Evolutionary conservation across 2,329 filamentous ascomycete genomes (phyloP).

Genomic region (Xylariaceae sp.): DNA sequence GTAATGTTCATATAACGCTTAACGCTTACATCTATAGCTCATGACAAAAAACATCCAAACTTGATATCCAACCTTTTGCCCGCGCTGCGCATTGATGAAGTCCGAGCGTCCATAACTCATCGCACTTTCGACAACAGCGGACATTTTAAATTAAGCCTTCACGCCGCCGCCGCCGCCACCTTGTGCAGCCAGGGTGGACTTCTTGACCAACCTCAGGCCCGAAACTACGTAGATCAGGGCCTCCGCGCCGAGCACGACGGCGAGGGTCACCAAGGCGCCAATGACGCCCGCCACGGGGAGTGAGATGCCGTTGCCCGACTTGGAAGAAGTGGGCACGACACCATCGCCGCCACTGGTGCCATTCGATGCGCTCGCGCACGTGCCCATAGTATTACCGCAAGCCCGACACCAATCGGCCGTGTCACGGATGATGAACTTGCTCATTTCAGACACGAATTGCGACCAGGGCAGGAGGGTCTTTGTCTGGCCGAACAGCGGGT

Average conservation of each 20-base stretch:
- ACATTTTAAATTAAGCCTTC: too few relatives aligned
- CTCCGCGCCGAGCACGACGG: constrained; percentile 64
- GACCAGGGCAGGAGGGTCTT: constrained; percentile 68
- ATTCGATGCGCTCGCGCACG: constrained; percentile 59
- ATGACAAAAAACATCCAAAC: too few relatives aligned
- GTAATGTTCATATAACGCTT: too few relatives aligned
- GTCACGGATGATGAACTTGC: constrained; percentile 69
- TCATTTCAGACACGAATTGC: constrained; percentile 69
- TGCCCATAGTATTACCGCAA: constrained; percentile 75
- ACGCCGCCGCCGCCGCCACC: too few relatives aligned
- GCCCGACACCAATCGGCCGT: constrained; percentile 73
- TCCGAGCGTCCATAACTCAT: too few relatives aligned
- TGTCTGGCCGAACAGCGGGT: constrained; percentile 66
- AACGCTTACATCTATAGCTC: too few relatives aligned
- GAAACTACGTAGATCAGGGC: constrained; percentile 58
- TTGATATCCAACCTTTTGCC: too few relatives aligned
- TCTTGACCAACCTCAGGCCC: neutral
- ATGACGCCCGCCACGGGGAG: constrained; percentile 82
- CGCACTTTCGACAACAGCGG: too few relatives aligned
- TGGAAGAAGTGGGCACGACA: constrained; percentile 28
- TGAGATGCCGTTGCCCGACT: constrained; percentile 60
- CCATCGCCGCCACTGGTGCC: constrained; percentile 37
- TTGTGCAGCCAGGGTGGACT: too few relatives aligned
- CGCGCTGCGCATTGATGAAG: too few relatives aligned
- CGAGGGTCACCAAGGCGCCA: constrained; percentile 70